phyloP scores from a whole-genome alignment of 768 basidiomycete species.

The Russula abietina region DNA sequence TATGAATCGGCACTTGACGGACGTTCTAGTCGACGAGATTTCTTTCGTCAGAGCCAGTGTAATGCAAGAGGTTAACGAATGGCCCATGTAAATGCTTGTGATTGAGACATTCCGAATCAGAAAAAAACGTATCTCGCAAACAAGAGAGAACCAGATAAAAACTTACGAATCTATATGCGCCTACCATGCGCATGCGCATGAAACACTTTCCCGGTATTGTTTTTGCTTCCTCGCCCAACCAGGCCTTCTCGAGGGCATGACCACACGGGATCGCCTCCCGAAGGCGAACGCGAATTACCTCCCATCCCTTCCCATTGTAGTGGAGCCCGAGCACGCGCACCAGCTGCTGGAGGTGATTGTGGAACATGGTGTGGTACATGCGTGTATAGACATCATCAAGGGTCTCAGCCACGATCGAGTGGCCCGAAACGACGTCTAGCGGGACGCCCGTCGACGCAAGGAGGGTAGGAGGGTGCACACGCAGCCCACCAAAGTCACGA shows the following conservation, averaged over 20 bases:
- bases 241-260: constrained; percentile 44
- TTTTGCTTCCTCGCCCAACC: constrained; percentile 44
- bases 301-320: constrained; percentile 51
- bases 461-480: constrained; percentile 47
- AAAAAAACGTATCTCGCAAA: neutral
- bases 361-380: constrained; percentile 53
- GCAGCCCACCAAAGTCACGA: constrained; percentile 53
- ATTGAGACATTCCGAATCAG: constrained; percentile 1
- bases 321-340: constrained; percentile 53
- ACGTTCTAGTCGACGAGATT: neutral
- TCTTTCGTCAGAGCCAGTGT: constrained; percentile 33
- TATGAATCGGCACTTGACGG: constrained; percentile 25
- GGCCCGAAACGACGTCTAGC: constrained; percentile 39
- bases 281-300: constrained; percentile 42
- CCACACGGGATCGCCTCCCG: constrained; percentile 40
- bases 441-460: constrained; percentile 46
- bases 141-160: constrained; percentile 18
- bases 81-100: constrained; percentile 48
- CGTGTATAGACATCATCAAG: constrained; percentile 51
- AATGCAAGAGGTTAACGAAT: constrained; percentile 51
- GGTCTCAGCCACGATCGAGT: constrained; percentile 41
- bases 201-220: constrained; percentile 52
- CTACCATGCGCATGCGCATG: constrained; percentile 52
- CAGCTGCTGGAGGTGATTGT: constrained; percentile 55
- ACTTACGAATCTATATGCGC: constrained; percentile 51